Base-by-base conservation (phyloP, 352 stramenopile species). In the Globisporangium apiculatum region DNA sequence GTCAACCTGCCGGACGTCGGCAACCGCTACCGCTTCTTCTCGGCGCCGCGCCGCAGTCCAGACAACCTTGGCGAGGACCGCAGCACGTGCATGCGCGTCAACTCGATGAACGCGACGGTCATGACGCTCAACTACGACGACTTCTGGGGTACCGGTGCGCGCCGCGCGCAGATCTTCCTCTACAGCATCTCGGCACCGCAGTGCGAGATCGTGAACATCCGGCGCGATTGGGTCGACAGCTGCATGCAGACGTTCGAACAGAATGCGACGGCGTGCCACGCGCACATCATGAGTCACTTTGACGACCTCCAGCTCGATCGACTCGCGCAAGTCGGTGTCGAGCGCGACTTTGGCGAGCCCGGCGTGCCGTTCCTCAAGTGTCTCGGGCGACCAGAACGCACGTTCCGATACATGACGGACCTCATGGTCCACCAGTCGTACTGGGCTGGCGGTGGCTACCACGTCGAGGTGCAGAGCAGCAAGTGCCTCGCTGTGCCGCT, bases 351-450 rank as follows among this genome's bases (percentile, higher is more conserved):
- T 38, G 78, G 78, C 1, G 57, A 59, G 35, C 48, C 53, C 17
- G 78, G 78, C 7, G 63, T 71, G 37, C 67, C 75, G 0, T 88
- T 86, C 31, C 50, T 88, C 24, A 72, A 75, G 35, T 88, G 78
- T 51, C 54, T 57, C 11, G 75, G 74, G 3, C 72, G 78, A 9
- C 72, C 78, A 0, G 46, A 67, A 10, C 43, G 51, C 0, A 48
- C 60, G 4, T 88, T 88, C 60, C 57, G 66, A 35, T 88, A 75
- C 55, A 75, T 84, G 10, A 83, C 78, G 7, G 78, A 88, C 57
- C 58, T 86, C 48, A 72, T 88, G 73, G 69, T 79, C 11, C 66
- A 78, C 7, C 71, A 84, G 58, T 72, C 67, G 1, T 86, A 72
- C 53, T 88, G 75, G 78, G 66, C 78, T 0, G 78, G 78, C 4